Conservation (phyloP, 345 rosid genomes). For the Cardamine occulta region DNA sequence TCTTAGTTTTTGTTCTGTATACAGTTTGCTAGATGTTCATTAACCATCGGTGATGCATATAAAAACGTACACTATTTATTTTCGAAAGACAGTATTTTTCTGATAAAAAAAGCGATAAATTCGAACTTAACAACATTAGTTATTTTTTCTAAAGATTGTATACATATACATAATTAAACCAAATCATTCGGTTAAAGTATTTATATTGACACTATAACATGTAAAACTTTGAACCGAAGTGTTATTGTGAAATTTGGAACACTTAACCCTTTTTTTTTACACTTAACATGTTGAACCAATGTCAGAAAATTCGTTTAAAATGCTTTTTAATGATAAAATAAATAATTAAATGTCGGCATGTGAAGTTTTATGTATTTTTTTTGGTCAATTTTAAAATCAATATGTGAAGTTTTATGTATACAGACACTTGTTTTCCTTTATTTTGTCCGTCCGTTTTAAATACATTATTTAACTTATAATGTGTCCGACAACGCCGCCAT, state of each 20-base stretch:
- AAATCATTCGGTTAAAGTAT: not conserved
- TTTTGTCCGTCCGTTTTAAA: constrained; percentile 10
- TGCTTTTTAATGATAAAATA: not conserved
- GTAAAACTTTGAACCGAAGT: not conserved
- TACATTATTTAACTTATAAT: not conserved
- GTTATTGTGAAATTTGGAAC: not conserved
- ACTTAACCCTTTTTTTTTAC: not conserved
- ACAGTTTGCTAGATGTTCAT: not conserved
- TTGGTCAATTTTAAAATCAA: too few relatives aligned
- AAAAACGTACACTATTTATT: not conserved
- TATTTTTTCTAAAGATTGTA: not conserved
- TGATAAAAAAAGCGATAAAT: not conserved
- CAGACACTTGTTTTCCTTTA: constrained; percentile 22
- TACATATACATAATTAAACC: not conserved
- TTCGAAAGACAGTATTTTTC: not conserved
- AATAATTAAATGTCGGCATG: constrained; percentile 20
- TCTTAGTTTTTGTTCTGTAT: not conserved
- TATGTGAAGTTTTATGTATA: not conserved
- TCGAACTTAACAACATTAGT: not conserved
- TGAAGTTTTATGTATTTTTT: not conserved
- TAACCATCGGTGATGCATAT: not conserved
- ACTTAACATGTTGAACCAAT: not conserved
- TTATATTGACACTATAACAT: not conserved
- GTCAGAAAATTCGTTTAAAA: not conserved
- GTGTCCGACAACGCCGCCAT: constrained; percentile 43